Percentiles rank a stretch among this genome's conserved stretches.
These are phyloP conservation scores for Alternaria novae-zelandiae DNA, from an alignment of 2,329 filamentous ascomycete species.

Conservation along the genomic window DNA sequence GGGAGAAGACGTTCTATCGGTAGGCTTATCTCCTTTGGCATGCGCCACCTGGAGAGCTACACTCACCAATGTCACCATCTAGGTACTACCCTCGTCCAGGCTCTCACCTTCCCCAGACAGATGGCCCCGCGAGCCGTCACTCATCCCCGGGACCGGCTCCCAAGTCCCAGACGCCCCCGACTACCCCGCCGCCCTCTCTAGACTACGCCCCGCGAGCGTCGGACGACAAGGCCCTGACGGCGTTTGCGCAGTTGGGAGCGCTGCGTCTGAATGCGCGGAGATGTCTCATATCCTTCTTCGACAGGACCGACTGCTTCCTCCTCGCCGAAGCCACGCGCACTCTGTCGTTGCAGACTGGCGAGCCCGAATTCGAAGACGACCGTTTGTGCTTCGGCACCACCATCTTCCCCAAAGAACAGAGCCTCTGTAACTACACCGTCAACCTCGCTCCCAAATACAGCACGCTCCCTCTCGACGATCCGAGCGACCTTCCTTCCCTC, in stretches of 20 bases:
- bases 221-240: slow-evolving; percentile 45
- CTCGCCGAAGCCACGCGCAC: slow-evolving; percentile 45
- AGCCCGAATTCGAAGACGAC: slow-evolving; percentile 35
- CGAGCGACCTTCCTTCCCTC: slow-evolving; percentile 31
- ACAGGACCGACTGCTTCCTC: slow-evolving; percentile 46
- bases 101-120: slow-evolving; percentile 34
- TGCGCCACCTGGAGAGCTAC: neutral
- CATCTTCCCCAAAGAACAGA: slow-evolving; percentile 41
- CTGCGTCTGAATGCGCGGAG: slow-evolving; percentile 45
- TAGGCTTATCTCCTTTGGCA: slow-evolving; percentile 6
- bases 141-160: slow-evolving; percentile 23
- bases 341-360: slow-evolving; percentile 35
- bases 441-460: slow-evolving; percentile 31
- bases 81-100: slow-evolving; percentile 29
- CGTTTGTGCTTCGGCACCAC: slow-evolving; percentile 43
- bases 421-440: slow-evolving; percentile 44
- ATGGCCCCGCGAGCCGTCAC: slow-evolving; percentile 24
- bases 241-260: slow-evolving; percentile 49
- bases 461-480: slow-evolving; percentile 22
- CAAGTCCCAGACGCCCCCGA: slow-evolving; percentile 17
- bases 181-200: slow-evolving; percentile 17
- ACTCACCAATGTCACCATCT: slow-evolving; percentile 6
- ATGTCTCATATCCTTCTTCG: slow-evolving; percentile 49
- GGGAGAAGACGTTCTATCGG: slow-evolving; percentile 44
- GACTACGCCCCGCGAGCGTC: slow-evolving; percentile 22